phyloP scores from a whole-genome alignment of 495 filamentous ascomycete genomes.

The Talaromyces borbonicus region DNA sequence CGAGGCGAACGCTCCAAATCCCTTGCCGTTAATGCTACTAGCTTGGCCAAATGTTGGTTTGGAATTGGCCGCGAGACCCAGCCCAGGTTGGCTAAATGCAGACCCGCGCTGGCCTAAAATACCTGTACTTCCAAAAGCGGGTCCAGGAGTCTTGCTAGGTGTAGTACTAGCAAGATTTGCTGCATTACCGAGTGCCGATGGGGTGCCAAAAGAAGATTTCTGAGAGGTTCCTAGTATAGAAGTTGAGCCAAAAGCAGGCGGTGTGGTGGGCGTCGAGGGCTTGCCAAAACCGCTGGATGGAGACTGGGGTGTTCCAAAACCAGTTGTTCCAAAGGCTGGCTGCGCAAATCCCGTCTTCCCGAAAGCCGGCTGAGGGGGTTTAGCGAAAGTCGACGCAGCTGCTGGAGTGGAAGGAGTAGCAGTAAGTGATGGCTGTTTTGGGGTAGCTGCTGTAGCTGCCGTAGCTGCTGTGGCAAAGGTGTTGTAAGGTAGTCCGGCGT shows the following conservation, averaged over 20 bases:
- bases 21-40: constrained; percentile 12
- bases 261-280: constrained; percentile 13
- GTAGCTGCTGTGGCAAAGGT: constrained; percentile 44
- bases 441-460: constrained; percentile 25
- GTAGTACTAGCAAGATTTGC: constrained; percentile 20
- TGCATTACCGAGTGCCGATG: constrained; percentile 24
- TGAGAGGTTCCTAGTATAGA: constrained; percentile 15
- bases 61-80: constrained; percentile 35
- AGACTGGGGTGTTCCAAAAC: constrained; percentile 11
- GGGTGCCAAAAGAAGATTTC: constrained; percentile 40
- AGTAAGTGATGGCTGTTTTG: constrained; percentile 18
- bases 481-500: constrained; percentile 59
- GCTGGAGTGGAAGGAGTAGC: constrained; percentile 15
- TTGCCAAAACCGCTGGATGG: constrained; percentile 16
- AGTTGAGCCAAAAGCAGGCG: constrained; percentile 3
- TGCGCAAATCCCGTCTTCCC: constrained; percentile 32
- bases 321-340: constrained; percentile 22
- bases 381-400: constrained; percentile 15
- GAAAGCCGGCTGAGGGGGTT: constrained; percentile 25
- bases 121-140: constrained; percentile 21
- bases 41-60: constrained; percentile 32
- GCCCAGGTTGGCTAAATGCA: constrained; percentile 31
- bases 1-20: constrained; percentile 6
- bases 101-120: constrained; percentile 17
- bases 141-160: constrained; percentile 15